Percentiles rank a stretch among this genome's conserved stretches.
phyloP scores from a whole-genome alignment of 1,284 basidiomycete species.

The Ustilago hordei region DNA sequence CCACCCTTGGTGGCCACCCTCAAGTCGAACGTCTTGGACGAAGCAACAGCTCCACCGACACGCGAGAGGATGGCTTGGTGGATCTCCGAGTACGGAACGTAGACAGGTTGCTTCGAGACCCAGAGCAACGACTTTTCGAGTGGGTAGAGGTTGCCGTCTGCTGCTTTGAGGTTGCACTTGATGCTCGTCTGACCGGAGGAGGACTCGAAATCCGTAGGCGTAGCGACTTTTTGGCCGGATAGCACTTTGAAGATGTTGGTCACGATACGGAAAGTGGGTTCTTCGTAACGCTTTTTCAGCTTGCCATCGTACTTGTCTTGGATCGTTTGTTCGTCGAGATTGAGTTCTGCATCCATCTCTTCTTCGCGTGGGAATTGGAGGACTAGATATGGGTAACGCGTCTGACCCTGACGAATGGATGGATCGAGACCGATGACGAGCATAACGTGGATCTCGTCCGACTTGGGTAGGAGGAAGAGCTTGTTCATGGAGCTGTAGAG shows the following conservation, averaged over 20 bases:
- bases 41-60: constrained; percentile 88
- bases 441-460: constrained; percentile 92
- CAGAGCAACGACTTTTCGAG: constrained; percentile 98
- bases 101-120: constrained; percentile 93
- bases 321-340: constrained; percentile 78
- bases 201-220: constrained; percentile 70
- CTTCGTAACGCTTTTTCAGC: constrained; percentile 90
- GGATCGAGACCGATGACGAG: constrained; percentile 77
- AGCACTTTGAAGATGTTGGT: constrained; percentile 93
- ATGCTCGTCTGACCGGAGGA: constrained; percentile 74
- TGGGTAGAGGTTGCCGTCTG: constrained; percentile 96
- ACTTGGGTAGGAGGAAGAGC: constrained; percentile 91
- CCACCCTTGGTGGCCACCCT: constrained; percentile 85
- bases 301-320: constrained; percentile 77
- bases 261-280: constrained; percentile 93
- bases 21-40: constrained; percentile 93
- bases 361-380: constrained; percentile 98
- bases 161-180: constrained; percentile 97
- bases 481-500: constrained; percentile 88
- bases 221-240: constrained; percentile 89
- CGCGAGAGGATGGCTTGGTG: constrained; percentile 91
- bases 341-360: constrained; percentile 94
- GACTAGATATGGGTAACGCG: constrained; percentile 95
- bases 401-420: constrained; percentile 97
- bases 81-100: constrained; percentile 91